phyloP scores from a whole-genome alignment of 805 yeast genomes.

The Wickerhamiella hasegawae region DNA sequence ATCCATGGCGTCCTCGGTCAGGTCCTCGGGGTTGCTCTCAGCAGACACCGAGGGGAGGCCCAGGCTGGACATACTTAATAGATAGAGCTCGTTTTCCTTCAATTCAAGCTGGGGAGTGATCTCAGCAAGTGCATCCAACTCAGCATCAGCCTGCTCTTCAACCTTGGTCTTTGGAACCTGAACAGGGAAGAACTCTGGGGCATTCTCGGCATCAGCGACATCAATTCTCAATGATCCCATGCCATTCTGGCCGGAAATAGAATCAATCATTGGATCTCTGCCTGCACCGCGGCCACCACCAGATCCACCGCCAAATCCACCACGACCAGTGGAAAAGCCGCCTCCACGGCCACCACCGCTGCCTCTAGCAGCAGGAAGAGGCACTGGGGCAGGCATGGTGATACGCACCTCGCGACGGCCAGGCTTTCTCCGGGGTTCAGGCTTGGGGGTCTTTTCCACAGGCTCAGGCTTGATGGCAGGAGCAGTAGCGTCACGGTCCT shows the following conservation, averaged over 20 bases:
- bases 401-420: slow-evolving; percentile 2
- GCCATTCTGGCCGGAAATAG: slow-evolving; percentile 6
- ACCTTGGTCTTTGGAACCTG: slow-evolving; percentile 6
- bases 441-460: slow-evolving; percentile 16
- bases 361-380: background rate
- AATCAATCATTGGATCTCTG: background rate
- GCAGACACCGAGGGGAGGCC: background rate
- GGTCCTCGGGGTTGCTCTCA: slow-evolving; percentile 6
- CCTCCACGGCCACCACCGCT: background rate
- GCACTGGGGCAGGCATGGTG: background rate
- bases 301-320: slow-evolving; percentile 5
- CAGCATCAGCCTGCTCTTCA: background rate
- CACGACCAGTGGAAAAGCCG: background rate
- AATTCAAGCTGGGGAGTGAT: slow-evolving; percentile 15
- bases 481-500: slow-evolving; percentile 67
- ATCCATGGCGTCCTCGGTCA: slow-evolving; percentile 4
- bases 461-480: slow-evolving; percentile 30
- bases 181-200: slow-evolving; percentile 11
- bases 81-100: slow-evolving; percentile 13
- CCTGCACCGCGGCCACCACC: slow-evolving; percentile 1
- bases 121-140: slow-evolving; percentile 10
- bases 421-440: slow-evolving; percentile 8
- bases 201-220: slow-evolving; percentile 2
- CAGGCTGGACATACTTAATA: slow-evolving; percentile 16
- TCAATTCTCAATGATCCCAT: slow-evolving; percentile 2